phyloP scores from a whole-genome alignment of 768 basidiomycete species.

The Terana coerulea region DNA sequence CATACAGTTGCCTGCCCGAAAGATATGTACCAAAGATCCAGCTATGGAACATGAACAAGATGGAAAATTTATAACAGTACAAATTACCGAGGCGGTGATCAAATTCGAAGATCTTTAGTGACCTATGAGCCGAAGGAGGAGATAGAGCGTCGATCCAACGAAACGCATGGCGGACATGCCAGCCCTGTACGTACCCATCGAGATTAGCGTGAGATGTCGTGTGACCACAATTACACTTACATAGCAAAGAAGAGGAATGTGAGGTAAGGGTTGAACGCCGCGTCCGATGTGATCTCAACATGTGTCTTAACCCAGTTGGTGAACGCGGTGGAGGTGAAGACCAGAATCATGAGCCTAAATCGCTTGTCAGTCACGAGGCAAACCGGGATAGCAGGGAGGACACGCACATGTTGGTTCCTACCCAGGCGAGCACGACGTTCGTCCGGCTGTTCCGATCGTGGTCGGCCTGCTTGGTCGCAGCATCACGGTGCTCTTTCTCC shows the following conservation, averaged over 20 bases:
- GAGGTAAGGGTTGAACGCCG: slow-evolving; percentile 86
- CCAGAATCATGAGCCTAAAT: slow-evolving; percentile 60
- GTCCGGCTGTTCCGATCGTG: slow-evolving; percentile 81
- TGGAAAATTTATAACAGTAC: slow-evolving; percentile 5
- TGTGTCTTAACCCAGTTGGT: slow-evolving; percentile 64
- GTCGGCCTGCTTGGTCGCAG: slow-evolving; percentile 86
- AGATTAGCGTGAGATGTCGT: too few relatives aligned
- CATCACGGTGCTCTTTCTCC: slow-evolving; percentile 77
- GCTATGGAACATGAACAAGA: slow-evolving; percentile 5
- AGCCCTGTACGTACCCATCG: slow-evolving; percentile 42
- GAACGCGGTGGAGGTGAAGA: slow-evolving; percentile 77
- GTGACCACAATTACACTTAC: slow-evolving; percentile 36
- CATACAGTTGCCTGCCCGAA: not conserved
- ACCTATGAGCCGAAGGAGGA: slow-evolving; percentile 72
- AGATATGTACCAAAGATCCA: slow-evolving; percentile 9
- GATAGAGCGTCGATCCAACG: slow-evolving; percentile 71
- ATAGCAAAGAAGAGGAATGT: slow-evolving; percentile 73
- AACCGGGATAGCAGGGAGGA: slow-evolving; percentile 4
- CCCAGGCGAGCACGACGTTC: slow-evolving; percentile 80
- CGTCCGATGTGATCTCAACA: slow-evolving; percentile 43
- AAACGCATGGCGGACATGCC: slow-evolving; percentile 81
- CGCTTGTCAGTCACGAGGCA: not conserved
- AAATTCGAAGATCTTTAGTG: slow-evolving; percentile 30
- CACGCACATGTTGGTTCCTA: slow-evolving; percentile 79
- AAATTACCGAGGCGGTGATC: too few relatives aligned